Evolutionary conservation across 1,284 basidiomycete species (phyloP), one percentile per base, ranked within the genome.

Genomic region (Golubevia pallescens): DNA sequence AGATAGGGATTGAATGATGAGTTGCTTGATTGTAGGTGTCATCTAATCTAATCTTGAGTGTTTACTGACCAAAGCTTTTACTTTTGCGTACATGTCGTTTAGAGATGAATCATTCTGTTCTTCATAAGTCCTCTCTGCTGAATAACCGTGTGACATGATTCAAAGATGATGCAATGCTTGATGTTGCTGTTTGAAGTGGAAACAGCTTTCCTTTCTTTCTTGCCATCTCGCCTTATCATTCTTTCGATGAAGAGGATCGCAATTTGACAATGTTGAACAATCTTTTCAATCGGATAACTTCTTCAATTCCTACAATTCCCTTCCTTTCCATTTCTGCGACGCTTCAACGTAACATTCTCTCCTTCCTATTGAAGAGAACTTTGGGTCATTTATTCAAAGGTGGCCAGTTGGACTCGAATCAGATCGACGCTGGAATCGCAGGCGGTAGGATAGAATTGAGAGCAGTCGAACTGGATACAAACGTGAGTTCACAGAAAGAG

Each of bases 371-470:
- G 70, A 92, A 91, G 87, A 91, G 91, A 70, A 89, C 91, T 1
- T 88, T 97, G 0, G 95, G 95, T 1, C 92, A 92, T 78, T 89
- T 97, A 70, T 89, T 97, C 70, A 91, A 92, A 78, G 92, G 92
- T 23, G 93, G 93, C 10, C 93, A 95, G 77, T 89, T 97, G 66
- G 93, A 97, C 86, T 88, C 90, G 60, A 90, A 92, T 65, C 91
- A 94, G 86, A 92, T 97, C 78, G 94, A 97, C 78, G 93, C 94
- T 23, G 94, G 96, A 85, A 92, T 97, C 75, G 92, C 93, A 6
- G 92, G 91, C 57, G 95, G 95, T 14, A 91, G 90, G 80, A 90
- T 97, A 14, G 93, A 95, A 86, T 89, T 97, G 32, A 91, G 91
- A 70, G 90, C 93, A 74, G 87, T 97, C 57, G 90, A 94, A 84